phyloP scores from a whole-genome alignment of 331 rosid genomes.

The Rhamnella rubrinervis region DNA sequence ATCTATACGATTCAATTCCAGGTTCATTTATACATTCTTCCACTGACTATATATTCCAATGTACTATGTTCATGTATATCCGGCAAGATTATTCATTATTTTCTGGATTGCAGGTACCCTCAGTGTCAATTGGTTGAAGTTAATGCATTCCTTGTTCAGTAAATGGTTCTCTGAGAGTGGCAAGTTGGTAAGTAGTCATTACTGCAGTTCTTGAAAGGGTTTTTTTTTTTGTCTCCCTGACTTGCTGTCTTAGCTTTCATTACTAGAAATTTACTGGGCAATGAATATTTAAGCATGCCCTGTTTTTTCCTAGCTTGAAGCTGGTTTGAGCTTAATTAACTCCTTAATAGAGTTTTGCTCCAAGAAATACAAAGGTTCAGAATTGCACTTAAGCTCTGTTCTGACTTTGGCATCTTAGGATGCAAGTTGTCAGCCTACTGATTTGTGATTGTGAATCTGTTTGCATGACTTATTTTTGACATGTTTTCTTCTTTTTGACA shows the following conservation, averaged over 20 bases:
- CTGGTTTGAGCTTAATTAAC: too few species aligned
- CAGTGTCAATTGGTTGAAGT: slow-evolving; percentile 87
- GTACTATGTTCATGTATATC: not conserved
- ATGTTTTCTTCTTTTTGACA: not conserved
- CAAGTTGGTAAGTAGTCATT: slow-evolving; percentile 69
- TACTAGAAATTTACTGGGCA: too few species aligned
- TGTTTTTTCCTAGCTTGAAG: not conserved
- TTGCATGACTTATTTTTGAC: not conserved
- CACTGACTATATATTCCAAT: not conserved
- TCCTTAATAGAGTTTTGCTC: not conserved
- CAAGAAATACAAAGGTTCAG: not conserved
- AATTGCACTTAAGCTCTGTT: not conserved
- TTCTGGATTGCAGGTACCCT: slow-evolving; percentile 52
- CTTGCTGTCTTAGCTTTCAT: too few species aligned
- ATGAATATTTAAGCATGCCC: too few species aligned
- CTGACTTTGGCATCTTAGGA: not conserved
- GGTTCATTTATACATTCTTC: slow-evolving; percentile 45
- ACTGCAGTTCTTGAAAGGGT: not conserved
- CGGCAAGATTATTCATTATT: slow-evolving; percentile 7
- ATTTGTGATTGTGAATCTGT: not conserved
- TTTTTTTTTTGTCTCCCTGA: not conserved
- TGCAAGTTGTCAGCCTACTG: not conserved
- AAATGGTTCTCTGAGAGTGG: slow-evolving; percentile 99
- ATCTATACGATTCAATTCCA: slow-evolving; percentile 69
- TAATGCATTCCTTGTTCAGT: slow-evolving; percentile 97